phyloP scores from a whole-genome alignment of 2,329 filamentous ascomycete genomes.

The Trichoderma atrobrunneum region DNA sequence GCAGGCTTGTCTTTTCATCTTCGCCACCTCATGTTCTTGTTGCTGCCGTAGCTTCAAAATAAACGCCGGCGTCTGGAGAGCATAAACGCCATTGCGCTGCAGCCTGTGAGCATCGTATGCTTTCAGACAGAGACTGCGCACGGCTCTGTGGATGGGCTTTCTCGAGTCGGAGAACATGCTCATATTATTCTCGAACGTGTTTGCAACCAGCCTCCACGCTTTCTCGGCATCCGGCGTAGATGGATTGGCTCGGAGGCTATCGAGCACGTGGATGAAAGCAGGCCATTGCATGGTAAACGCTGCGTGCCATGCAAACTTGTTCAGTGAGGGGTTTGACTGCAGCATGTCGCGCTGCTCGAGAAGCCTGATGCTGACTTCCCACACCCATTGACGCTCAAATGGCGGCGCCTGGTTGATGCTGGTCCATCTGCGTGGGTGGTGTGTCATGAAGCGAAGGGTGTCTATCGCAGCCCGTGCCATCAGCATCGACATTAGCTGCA shows the following conservation, averaged over 20 bases:
- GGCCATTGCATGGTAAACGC: slow-evolving; percentile 8
- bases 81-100: neutral
- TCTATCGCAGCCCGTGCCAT: slow-evolving; percentile 6
- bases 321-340: neutral
- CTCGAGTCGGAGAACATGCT: neutral
- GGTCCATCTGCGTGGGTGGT: slow-evolving; percentile 4
- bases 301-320: slow-evolving; percentile 2
- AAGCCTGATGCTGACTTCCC: slow-evolving; percentile 8
- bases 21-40: neutral
- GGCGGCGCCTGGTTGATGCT: slow-evolving; percentile 5
- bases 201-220: neutral
- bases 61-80: slow-evolving; percentile 7
- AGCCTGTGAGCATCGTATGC: slow-evolving; percentile 1
- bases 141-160: slow-evolving; percentile 7
- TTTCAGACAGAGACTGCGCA: slow-evolving; percentile 1
- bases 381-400: neutral
- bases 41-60: neutral
- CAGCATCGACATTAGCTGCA: slow-evolving; percentile 1
- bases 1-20: neutral
- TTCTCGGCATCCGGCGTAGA: slow-evolving; percentile 1
- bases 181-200: neutral
- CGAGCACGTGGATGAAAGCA: slow-evolving; percentile 4
- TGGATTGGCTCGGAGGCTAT: neutral
- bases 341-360: slow-evolving; percentile 3
- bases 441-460: slow-evolving; percentile 8